Conservation (phyloP, 2,329 filamentous ascomycete genomes). For the Ophiocordyceps camponoti-rufipedis region DNA sequence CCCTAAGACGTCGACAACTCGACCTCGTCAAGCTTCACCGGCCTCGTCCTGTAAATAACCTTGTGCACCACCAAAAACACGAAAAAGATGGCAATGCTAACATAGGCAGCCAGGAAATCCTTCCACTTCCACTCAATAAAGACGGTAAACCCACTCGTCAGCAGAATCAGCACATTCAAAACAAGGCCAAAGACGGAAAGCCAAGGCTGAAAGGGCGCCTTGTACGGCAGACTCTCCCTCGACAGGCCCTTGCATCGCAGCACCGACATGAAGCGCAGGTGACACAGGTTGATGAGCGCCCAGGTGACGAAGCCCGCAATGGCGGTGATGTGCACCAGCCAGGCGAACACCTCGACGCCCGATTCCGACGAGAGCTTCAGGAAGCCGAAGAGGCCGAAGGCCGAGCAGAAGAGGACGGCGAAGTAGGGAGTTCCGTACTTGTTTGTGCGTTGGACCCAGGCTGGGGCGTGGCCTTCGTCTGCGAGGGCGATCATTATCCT, state of each 20-base stretch:
- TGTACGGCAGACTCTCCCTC: slow-evolving; percentile 39
- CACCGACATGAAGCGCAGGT: slow-evolving; percentile 47
- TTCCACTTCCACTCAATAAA: slow-evolving; percentile 45
- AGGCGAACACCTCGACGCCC: slow-evolving; percentile 40
- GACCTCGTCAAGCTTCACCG: slow-evolving; percentile 17
- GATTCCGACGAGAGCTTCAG: slow-evolving; percentile 39
- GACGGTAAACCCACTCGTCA: slow-evolving; percentile 51
- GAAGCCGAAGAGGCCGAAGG: slow-evolving; percentile 46
- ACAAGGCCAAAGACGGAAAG: slow-evolving; percentile 47
- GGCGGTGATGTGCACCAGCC: background rate
- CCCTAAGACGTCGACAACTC: background rate
- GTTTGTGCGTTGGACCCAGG: slow-evolving; percentile 40
- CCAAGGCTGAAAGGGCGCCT: slow-evolving; percentile 42
- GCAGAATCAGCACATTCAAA: slow-evolving; percentile 43
- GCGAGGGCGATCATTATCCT: slow-evolving; percentile 51
- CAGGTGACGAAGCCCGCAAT: slow-evolving; percentile 29
- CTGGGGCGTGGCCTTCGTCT: slow-evolving; percentile 43
- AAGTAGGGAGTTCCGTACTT: slow-evolving; percentile 42
- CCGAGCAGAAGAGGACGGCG: slow-evolving; percentile 33
- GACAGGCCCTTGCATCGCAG: slow-evolving; percentile 36
- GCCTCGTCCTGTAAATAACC: slow-evolving; percentile 20
- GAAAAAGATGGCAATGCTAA: slow-evolving; percentile 45
- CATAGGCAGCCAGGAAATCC: slow-evolving; percentile 45
- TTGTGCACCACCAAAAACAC: slow-evolving; percentile 45
- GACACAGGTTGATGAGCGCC: slow-evolving; percentile 45